Evolutionary conservation across 2,329 filamentous ascomycete species (phyloP).

Genomic region (Aspergillus sp.): DNA sequence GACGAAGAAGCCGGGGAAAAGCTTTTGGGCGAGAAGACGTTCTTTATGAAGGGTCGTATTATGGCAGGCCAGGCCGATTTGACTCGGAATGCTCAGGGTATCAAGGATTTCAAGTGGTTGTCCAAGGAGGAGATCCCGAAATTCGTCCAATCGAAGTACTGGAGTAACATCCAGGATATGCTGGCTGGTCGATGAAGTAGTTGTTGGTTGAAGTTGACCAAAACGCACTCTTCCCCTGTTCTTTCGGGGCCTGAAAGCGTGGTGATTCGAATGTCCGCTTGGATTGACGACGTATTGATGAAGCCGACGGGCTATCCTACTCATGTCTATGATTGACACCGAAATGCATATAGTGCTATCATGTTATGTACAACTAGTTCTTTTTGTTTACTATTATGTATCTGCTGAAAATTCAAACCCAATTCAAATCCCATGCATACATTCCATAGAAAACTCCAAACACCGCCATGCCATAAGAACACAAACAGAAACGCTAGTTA

Average conservation of each 20-base stretch:
- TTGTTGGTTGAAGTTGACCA: no score
- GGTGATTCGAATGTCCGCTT: neutral
- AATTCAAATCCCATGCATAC: slow-evolving; percentile 7
- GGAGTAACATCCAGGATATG: slow-evolving; percentile 69
- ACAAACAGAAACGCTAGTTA: slow-evolving; percentile 26
- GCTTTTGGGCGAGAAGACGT: slow-evolving; percentile 67
- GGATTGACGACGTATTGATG: neutral
- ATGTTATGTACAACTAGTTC: slow-evolving; percentile 34
- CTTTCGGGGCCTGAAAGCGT: no score
- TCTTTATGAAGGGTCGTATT: slow-evolving; percentile 94
- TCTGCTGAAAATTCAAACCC: neutral
- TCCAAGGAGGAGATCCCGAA: slow-evolving; percentile 76
- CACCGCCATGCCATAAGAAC: neutral
- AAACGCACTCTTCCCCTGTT: no score
- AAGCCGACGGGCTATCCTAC: no score
- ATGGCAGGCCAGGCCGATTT: slow-evolving; percentile 93
- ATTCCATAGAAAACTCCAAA: neutral
- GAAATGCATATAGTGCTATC: slow-evolving; percentile 29
- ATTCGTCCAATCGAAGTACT: slow-evolving; percentile 61
- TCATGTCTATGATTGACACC: neutral
- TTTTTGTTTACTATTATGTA: slow-evolving; percentile 6
- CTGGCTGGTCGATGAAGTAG: slow-evolving; percentile 60
- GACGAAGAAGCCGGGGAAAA: slow-evolving; percentile 31
- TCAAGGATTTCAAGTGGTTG: slow-evolving; percentile 85
- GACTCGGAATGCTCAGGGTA: slow-evolving; percentile 58